phyloP scores from a whole-genome alignment of 1,139 yeast genomes.

The Blastobotrys serpentis region DNA sequence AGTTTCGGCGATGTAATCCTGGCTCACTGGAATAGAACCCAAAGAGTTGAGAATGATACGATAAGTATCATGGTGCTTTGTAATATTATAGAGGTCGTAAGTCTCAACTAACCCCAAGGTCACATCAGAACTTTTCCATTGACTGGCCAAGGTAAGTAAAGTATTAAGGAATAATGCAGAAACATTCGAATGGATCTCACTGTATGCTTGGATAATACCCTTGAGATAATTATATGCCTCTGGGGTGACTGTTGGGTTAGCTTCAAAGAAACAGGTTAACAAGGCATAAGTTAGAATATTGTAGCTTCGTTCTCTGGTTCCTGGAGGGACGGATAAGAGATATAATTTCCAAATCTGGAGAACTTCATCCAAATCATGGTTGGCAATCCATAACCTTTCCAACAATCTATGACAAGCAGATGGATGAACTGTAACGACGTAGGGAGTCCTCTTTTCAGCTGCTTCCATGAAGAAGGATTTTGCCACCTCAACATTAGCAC shows the following conservation, averaged over 20 bases:
- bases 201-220: slow-evolving; percentile 56
- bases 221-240: slow-evolving; percentile 61
- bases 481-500: slow-evolving; percentile 71
- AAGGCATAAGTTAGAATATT: slow-evolving; percentile 70
- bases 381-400: slow-evolving; percentile 58
- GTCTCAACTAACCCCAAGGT: slow-evolving; percentile 63
- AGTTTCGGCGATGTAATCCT: slow-evolving; percentile 50
- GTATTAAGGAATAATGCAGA: slow-evolving; percentile 75
- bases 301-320: slow-evolving; percentile 63
- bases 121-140: slow-evolving; percentile 66
- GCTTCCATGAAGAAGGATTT: slow-evolving; percentile 73
- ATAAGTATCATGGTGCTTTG: slow-evolving; percentile 67
- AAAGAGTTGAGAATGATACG: slow-evolving; percentile 75
- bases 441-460: slow-evolving; percentile 65
- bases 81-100: slow-evolving; percentile 58
- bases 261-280: slow-evolving; percentile 64
- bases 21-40: slow-evolving; percentile 60
- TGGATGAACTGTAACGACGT: slow-evolving; percentile 67
- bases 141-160: slow-evolving; percentile 57
- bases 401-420: slow-evolving; percentile 70
- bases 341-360: slow-evolving; percentile 65
- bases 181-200: slow-evolving; percentile 57
- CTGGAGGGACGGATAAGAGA: slow-evolving; percentile 55
- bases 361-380: slow-evolving; percentile 57
- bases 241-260: slow-evolving; percentile 52